A percentile compares a stretch with the other conserved stretches of the same genome.
Evolutionary conservation across 2,329 filamentous ascomycete species (phyloP).

Genomic region (Cytospora piceae): DNA sequence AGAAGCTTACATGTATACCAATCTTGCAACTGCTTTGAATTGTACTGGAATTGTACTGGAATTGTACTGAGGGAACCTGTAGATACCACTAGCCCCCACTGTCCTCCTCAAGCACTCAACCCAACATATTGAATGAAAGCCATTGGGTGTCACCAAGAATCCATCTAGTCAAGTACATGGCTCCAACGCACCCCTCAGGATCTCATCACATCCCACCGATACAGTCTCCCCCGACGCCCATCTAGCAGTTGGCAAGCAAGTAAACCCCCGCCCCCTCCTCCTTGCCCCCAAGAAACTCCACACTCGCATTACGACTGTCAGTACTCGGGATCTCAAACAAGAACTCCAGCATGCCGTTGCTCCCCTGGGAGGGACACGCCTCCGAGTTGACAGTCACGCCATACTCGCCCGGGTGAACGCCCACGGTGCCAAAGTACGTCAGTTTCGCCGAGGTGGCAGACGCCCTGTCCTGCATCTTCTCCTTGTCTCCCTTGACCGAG

Average conservation of each 20-base stretch:
- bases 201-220: no score
- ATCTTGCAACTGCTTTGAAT: no score
- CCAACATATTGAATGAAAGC: no score
- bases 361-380: slow-evolving; percentile 18
- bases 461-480: slow-evolving; percentile 13
- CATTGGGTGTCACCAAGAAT: no score
- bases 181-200: no score
- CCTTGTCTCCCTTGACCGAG: not conserved
- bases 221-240: not conserved
- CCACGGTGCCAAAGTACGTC: slow-evolving; percentile 27
- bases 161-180: no score
- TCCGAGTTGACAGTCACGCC: slow-evolving; percentile 29
- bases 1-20: no score
- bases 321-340: slow-evolving; percentile 29
- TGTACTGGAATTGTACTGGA: no score
- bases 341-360: slow-evolving; percentile 19
- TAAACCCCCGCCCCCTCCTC: slow-evolving; percentile 27
- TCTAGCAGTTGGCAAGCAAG: slow-evolving; percentile 28
- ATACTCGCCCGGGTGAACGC: slow-evolving; percentile 28
- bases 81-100: no score
- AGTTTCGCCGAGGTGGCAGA: slow-evolving; percentile 5
- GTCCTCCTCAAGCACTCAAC: no score
- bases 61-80: no score
- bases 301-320: slow-evolving; percentile 28
- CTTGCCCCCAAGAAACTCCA: slow-evolving; percentile 22